phyloP scores from a whole-genome alignment of 495 filamentous ascomycete genomes.

The Penicillium manginii region DNA sequence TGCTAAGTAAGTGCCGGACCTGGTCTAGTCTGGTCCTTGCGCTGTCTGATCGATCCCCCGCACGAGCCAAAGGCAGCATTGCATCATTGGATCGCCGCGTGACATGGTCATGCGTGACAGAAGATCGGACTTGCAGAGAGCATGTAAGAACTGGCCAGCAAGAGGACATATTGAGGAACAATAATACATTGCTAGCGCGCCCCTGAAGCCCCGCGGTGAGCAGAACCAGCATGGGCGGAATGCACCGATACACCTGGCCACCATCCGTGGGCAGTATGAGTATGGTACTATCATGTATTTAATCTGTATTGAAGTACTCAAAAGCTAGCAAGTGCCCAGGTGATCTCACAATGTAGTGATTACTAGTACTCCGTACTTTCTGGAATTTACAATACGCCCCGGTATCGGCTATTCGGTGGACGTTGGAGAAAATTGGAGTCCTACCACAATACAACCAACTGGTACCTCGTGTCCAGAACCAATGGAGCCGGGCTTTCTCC shows the following conservation, averaged over 20 bases:
- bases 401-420: constrained; percentile 29
- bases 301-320: not conserved
- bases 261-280: too few relatives aligned
- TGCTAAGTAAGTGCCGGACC: not conserved
- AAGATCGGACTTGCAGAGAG: not conserved
- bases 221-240: constrained; percentile 21
- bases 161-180: not conserved
- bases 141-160: too few relatives aligned
- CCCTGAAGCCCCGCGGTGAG: constrained; percentile 24
- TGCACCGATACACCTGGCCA: constrained; percentile 11
- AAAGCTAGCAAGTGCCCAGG: not conserved
- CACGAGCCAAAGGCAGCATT: constrained; percentile 6
- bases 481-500: constrained; percentile 9
- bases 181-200: not conserved
- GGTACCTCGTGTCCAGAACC: constrained; percentile 16
- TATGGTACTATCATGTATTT: not conserved
- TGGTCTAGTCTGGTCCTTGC: not conserved
- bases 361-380: too few relatives aligned
- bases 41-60: not conserved
- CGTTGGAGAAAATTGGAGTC: not conserved
- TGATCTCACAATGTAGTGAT: too few relatives aligned
- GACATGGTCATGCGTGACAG: constrained; percentile 5
- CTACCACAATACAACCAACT: not conserved
- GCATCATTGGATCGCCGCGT: constrained; percentile 6
- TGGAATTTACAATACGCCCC: constrained; percentile 13